Conservation (phyloP, 257 asterid species). For the Verbascum thapsus region DNA sequence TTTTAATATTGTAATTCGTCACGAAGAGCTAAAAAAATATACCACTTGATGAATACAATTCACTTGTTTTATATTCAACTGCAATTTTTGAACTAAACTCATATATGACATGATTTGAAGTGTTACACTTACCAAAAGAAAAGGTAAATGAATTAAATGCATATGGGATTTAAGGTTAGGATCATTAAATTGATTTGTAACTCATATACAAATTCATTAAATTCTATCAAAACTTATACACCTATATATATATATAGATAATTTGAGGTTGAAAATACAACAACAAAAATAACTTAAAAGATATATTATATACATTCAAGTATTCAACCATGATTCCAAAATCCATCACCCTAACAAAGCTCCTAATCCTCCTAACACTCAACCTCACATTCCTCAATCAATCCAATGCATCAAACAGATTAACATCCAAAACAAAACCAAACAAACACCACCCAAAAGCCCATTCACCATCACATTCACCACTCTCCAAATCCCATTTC, state of each 20-base stretch:
- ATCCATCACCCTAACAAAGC: background rate
- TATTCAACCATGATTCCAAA: background rate
- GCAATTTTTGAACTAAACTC: too few species aligned
- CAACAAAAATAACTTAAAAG: background rate
- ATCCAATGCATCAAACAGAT: background rate
- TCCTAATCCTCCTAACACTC: slow-evolving; percentile 3
- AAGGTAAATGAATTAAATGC: too few species aligned
- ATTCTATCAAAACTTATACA: background rate
- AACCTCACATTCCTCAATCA: background rate
- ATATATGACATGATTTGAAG: too few species aligned
- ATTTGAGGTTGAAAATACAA: background rate
- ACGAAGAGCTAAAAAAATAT: too few species aligned
- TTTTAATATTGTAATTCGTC: too few species aligned
- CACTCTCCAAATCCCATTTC: background rate
- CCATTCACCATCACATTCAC: background rate
- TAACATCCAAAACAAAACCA: too few species aligned
- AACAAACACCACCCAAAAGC: too few species aligned
- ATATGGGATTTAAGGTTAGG: background rate
- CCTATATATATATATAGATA: background rate
- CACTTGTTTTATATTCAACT: too few species aligned
- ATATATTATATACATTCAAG: too few species aligned
- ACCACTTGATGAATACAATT: too few species aligned
- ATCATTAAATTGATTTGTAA: background rate
- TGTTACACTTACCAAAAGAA: too few species aligned
- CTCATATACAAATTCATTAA: background rate